Percentiles rank a stretch among this genome's conserved stretches.
Conservation (phyloP, 2,329 filamentous ascomycete genomes). For the Talaromyces sp. region DNA sequence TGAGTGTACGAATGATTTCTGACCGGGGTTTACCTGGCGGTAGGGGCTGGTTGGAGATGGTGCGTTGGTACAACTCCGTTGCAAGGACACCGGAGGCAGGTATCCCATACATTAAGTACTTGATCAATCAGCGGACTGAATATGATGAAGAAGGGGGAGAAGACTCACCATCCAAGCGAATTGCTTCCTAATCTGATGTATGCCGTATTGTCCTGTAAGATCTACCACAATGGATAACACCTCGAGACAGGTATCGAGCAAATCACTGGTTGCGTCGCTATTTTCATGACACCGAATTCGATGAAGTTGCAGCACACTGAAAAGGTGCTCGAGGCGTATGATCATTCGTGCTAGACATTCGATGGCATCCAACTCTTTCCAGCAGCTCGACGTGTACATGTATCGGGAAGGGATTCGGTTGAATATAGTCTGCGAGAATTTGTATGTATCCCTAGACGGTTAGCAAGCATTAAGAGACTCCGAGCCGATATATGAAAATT, state of each 20-base stretch:
- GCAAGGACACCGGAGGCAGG: conserved; percentile 26
- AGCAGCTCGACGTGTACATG: conserved; percentile 24
- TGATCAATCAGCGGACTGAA: neutral
- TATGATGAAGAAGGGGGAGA: neutral
- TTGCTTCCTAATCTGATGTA: conserved; percentile 19
- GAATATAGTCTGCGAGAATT: conserved; percentile 23
- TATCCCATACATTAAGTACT: conserved; percentile 26
- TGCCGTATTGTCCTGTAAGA: conserved; percentile 21
- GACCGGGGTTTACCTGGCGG: conserved; percentile 22
- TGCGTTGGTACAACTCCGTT: conserved; percentile 25
- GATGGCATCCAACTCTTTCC: conserved; percentile 19
- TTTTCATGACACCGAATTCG: conserved; percentile 25
- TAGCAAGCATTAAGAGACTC: neutral
- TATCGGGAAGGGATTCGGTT: conserved; percentile 23
- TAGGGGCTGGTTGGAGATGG: conserved; percentile 22
- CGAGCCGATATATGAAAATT: no score
- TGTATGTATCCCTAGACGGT: conserved; percentile 16
- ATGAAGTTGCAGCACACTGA: conserved; percentile 25
- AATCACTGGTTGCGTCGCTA: conserved; percentile 19
- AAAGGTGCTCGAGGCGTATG: conserved; percentile 25
- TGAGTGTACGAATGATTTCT: conserved; percentile 26
- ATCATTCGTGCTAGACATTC: conserved; percentile 20
- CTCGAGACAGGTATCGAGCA: conserved; percentile 25
- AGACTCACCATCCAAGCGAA: conserved; percentile 26
- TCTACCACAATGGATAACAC: conserved; percentile 25